A percentile compares a stretch with the other conserved stretches of the same genome.
phyloP scores from a whole-genome alignment of 2,329 filamentous ascomycete genomes.

The Fusarium camptoceras region DNA sequence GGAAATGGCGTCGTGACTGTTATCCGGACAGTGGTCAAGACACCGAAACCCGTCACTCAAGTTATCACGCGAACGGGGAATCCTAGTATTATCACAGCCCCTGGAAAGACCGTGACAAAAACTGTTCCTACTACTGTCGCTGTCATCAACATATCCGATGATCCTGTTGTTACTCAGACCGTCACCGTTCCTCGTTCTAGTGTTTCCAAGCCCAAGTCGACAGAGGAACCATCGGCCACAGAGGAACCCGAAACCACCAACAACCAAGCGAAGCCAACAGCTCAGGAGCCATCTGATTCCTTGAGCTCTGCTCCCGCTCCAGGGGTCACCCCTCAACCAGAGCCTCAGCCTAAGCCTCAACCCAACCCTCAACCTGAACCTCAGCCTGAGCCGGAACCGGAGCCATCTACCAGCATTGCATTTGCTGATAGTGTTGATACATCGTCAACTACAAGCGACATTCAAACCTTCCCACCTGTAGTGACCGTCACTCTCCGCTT shows the following conservation, averaged over 20 bases:
- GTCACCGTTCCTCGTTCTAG: conserved; percentile 43
- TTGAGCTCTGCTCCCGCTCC: conserved; percentile 19
- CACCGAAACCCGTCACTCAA: conserved; percentile 45
- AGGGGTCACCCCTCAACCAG: conserved; percentile 13
- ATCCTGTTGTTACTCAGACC: conserved; percentile 40
- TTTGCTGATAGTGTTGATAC: not conserved
- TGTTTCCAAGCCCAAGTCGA: conserved; percentile 14
- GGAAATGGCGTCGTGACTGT: conserved; percentile 49
- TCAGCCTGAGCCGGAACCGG: conserved; percentile 14
- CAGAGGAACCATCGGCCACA: conserved; percentile 11
- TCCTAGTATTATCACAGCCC: conserved; percentile 46
- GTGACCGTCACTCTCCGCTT: conserved; percentile 16
- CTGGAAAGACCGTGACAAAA: conserved; percentile 45
- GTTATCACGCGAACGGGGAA: conserved; percentile 46
- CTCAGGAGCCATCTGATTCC: conserved; percentile 1
- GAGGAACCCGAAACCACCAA: not conserved
- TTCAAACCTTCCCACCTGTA: not conserved
- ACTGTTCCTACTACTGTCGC: conserved; percentile 49
- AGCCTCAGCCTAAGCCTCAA: conserved; percentile 13
- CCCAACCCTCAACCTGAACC: conserved; percentile 14
- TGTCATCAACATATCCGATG: conserved; percentile 46
- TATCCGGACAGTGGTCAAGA: conserved; percentile 49
- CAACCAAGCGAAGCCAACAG: conserved; percentile 1
- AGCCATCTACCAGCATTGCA: conserved; percentile 12
- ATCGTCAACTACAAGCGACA: not conserved